Evolutionary conservation across 495 filamentous ascomycete genomes (phyloP).

Genomic region (Sabuloglossum arenarium): DNA sequence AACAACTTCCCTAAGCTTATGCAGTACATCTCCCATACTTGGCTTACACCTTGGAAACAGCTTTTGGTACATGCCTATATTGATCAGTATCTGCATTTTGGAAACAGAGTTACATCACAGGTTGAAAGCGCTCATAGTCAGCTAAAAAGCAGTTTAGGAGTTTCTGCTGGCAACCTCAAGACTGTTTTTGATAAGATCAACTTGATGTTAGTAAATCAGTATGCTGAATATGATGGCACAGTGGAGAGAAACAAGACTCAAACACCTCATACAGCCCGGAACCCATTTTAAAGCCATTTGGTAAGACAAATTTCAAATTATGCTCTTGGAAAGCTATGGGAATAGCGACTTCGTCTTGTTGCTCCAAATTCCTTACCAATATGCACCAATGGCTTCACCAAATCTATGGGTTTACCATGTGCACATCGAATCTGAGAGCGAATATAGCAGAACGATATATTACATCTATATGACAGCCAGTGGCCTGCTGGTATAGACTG

Average conservation of each 20-base stretch:
- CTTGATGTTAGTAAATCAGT: neutral
- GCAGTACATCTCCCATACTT: neutral
- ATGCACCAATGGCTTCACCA: neutral
- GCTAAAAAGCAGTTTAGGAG: neutral
- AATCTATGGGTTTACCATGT: neutral
- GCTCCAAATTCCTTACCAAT: neutral
- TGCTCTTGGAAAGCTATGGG: neutral
- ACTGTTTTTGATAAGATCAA: neutral
- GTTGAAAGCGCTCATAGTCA: neutral
- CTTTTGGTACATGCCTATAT: neutral
- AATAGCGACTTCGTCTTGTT: neutral
- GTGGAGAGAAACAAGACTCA: neutral
- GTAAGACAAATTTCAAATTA: neutral
- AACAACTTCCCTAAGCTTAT: neutral
- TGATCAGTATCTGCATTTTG: neutral
- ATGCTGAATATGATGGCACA: neutral
- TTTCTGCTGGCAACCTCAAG: neutral
- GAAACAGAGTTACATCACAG: neutral
- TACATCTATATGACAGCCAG: neutral
- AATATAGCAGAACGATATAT: neutral
- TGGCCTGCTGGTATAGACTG: too few species aligned
- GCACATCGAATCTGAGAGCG: neutral
- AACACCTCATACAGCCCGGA: neutral
- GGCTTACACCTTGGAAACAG: neutral
- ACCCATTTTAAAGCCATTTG: neutral